These are phyloP conservation scores for Citrus australasica DNA, from an alignment of 345 rosid species.

Conservation along the genomic window DNA sequence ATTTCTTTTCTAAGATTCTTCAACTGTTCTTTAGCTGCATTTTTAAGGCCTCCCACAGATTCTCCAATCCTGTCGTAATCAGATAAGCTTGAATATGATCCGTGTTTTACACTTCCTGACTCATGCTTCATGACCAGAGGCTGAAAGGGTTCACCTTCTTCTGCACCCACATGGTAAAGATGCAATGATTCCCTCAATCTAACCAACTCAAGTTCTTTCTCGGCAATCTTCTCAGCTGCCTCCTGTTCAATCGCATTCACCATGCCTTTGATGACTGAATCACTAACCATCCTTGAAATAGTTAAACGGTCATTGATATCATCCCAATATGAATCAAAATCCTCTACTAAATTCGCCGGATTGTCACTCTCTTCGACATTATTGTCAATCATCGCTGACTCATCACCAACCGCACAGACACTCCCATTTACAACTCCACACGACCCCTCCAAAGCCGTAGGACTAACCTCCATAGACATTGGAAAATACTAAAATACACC, in stretches of 20 bases:
- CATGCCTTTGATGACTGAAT: constrained; percentile 73
- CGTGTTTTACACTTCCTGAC: background rate
- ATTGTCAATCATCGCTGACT: constrained; percentile 8
- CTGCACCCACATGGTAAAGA: constrained; percentile 26
- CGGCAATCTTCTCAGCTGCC: constrained; percentile 58
- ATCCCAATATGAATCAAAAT: constrained; percentile 59
- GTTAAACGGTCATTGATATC: constrained; percentile 51
- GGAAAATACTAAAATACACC: constrained; percentile 5
- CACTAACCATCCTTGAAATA: constrained; percentile 75
- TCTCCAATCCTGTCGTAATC: constrained; percentile 24
- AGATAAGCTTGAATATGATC: constrained; percentile 12
- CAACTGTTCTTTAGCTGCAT: constrained; percentile 44
- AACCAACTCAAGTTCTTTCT: constrained; percentile 61
- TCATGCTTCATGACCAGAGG: constrained; percentile 10
- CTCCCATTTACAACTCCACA: constrained; percentile 24
- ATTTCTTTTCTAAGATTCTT: constrained; percentile 56
- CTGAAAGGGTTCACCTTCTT: constrained; percentile 22
- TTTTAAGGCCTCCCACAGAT: constrained; percentile 35
- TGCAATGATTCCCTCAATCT: constrained; percentile 40
- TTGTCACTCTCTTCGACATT: constrained; percentile 44
- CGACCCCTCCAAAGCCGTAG: constrained; percentile 18
- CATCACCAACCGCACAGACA: constrained; percentile 13
- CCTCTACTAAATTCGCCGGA: constrained; percentile 38
- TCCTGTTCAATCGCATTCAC: constrained; percentile 62
- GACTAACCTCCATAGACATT: constrained; percentile 28